phyloP scores from a whole-genome alignment of 2,329 filamentous ascomycete species.

The Elsinoe fawcettii region DNA sequence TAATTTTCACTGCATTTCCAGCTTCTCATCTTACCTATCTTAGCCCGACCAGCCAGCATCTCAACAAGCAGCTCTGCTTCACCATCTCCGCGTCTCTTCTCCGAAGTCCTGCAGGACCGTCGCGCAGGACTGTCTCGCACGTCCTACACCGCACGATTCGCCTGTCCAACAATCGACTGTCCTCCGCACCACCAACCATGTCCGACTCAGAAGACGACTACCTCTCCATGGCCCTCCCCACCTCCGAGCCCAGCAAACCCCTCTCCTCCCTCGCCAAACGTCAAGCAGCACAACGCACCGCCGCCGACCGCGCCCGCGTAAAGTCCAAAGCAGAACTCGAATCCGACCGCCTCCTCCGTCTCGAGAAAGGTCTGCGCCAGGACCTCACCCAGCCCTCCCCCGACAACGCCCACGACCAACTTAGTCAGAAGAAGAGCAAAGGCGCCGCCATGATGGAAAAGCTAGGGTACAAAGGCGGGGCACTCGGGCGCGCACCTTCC shows the following conservation, averaged over 20 bases:
- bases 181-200: background rate
- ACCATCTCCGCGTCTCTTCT: background rate
- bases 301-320: constrained; percentile 53
- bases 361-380: background rate
- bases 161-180: background rate
- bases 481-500: constrained; percentile 48
- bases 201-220: constrained; percentile 67
- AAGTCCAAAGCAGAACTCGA: constrained; percentile 79
- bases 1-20: background rate
- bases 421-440: constrained; percentile 59
- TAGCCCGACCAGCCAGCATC: background rate
- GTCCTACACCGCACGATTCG: no score
- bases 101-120: no score
- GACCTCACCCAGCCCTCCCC: constrained; percentile 51
- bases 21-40: background rate
- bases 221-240: constrained; percentile 83
- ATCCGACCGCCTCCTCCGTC: constrained; percentile 42
- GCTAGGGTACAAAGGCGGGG: constrained; percentile 79
- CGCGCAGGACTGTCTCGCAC: no score
- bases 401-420: constrained; percentile 60
- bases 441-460: constrained; percentile 95
- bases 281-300: constrained; percentile 45
- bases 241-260: constrained; percentile 46
- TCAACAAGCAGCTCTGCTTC: background rate
- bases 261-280: constrained; percentile 45